Percentiles rank a stretch among this genome's conserved stretches.
These are phyloP conservation scores for Phlebopus sp. DNA, from an alignment of 1,284 basidiomycete genomes.

Conservation along the genomic window DNA sequence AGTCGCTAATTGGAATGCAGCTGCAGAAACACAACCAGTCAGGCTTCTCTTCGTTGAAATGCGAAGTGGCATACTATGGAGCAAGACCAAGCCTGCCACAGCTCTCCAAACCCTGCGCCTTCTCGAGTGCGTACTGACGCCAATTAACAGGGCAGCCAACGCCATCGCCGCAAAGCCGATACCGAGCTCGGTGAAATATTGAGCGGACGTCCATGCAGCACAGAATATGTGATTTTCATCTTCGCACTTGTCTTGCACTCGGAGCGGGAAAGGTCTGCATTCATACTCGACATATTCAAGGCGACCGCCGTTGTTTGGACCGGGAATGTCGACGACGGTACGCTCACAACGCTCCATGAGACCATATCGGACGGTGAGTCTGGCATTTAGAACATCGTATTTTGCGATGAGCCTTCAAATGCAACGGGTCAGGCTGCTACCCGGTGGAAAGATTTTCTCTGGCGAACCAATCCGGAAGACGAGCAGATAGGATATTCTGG, in stretches of 20 bases:
- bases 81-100: constrained; percentile 56
- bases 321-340: constrained; percentile 47
- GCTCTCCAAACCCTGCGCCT: constrained; percentile 72
- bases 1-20: constrained; percentile 56
- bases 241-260: constrained; percentile 61
- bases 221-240: constrained; percentile 60
- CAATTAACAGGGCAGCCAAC: constrained; percentile 57
- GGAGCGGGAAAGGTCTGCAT: constrained; percentile 63
- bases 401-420: constrained; percentile 57
- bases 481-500: constrained; percentile 59
- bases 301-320: constrained; percentile 39
- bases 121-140: constrained; percentile 68
- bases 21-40: constrained; percentile 31
- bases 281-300: constrained; percentile 54
- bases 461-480: constrained; percentile 62
- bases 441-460: constrained; percentile 12
- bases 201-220: constrained; percentile 66
- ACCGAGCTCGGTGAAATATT: constrained; percentile 59
- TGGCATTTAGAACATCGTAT: constrained; percentile 46
- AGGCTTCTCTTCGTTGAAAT: not conserved
- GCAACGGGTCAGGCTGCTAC: constrained; percentile 18
- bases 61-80: constrained; percentile 49
- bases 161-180: constrained; percentile 61
- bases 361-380: constrained; percentile 55
- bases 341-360: constrained; percentile 57